Conservation (phyloP, 306 rosid genomes). For the Vachellia pachyceras region DNA sequence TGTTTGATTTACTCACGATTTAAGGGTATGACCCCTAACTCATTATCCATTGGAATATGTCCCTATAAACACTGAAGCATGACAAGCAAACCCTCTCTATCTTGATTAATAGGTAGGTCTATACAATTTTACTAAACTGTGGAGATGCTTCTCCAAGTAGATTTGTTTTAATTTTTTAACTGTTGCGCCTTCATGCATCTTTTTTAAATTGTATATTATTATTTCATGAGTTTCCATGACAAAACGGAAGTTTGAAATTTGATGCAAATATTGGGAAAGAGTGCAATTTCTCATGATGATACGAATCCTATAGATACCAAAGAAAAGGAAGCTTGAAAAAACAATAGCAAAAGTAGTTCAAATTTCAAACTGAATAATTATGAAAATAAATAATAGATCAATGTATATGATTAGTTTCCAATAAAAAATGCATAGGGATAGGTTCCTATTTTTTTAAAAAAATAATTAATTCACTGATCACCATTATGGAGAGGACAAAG, state of each 20-base stretch:
- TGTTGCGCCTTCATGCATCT: background rate
- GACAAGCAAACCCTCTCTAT: too few species aligned
- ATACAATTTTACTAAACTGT: too few species aligned
- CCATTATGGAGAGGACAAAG: background rate
- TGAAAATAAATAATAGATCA: background rate
- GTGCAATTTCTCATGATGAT: background rate
- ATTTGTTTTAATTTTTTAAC: too few species aligned
- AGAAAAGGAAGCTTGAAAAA: background rate
- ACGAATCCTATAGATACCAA: background rate
- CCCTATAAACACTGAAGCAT: too few species aligned
- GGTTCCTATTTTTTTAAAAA: background rate
- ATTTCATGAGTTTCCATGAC: background rate
- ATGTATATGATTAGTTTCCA: background rate
- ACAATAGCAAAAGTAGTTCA: background rate
- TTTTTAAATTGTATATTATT: background rate
- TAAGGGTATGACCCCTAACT: too few species aligned
- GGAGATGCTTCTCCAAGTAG: too few species aligned
- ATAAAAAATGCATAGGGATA: background rate
- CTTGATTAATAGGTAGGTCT: too few species aligned
- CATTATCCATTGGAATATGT: too few species aligned
- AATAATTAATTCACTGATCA: background rate
- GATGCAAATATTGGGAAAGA: background rate
- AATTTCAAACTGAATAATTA: constrained; percentile 8
- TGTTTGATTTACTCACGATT: too few species aligned
- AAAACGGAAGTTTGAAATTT: background rate